Evolutionary conservation across 2,329 filamentous ascomycete species (phyloP).

Genomic region (Nothopassalora personata): DNA sequence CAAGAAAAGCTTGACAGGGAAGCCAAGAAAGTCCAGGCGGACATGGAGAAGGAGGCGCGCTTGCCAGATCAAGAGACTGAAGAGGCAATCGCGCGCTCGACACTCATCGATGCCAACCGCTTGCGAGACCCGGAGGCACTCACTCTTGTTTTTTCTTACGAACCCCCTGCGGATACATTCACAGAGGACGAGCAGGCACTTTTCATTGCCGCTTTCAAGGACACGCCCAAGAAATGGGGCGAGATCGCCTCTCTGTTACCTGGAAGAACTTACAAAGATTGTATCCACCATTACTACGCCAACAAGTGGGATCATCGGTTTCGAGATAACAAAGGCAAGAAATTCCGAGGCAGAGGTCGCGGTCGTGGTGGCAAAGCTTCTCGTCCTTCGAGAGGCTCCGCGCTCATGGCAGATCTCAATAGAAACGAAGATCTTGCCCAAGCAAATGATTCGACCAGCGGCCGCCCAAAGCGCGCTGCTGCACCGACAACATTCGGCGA

Average conservation of each 20-base stretch:
- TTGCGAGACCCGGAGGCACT: constrained; percentile 60
- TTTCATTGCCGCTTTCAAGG: constrained; percentile 70
- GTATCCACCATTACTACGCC: constrained; percentile 81
- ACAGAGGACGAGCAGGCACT: constrained; percentile 62
- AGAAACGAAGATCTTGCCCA: constrained; percentile 33
- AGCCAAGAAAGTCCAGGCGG: constrained; percentile 63
- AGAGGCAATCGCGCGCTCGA: constrained; percentile 53
- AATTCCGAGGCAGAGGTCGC: constrained; percentile 31
- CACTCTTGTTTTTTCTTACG: constrained; percentile 64
- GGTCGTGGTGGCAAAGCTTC: constrained; percentile 46
- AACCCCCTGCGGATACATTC: constrained; percentile 70
- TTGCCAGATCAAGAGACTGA: constrained; percentile 65
- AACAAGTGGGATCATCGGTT: constrained; percentile 70
- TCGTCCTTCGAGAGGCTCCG: constrained; percentile 44
- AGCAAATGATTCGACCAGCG: constrained; percentile 41
- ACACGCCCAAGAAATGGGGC: constrained; percentile 77
- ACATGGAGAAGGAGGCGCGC: constrained; percentile 69
- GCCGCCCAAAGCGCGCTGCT: constrained; percentile 47
- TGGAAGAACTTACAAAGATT: constrained; percentile 67
- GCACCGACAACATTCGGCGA: constrained; percentile 72
- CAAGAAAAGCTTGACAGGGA: constrained; percentile 50
- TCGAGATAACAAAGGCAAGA: constrained; percentile 65
- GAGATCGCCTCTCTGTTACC: constrained; percentile 65
- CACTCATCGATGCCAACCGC: constrained; percentile 63
- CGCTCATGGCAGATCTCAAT: constrained; percentile 60